Percentiles rank a stretch among this genome's conserved stretches.
These are phyloP conservation scores for Chenopodium album DNA, from an alignment of 148 eudicot genomes.

Conservation along the genomic window DNA sequence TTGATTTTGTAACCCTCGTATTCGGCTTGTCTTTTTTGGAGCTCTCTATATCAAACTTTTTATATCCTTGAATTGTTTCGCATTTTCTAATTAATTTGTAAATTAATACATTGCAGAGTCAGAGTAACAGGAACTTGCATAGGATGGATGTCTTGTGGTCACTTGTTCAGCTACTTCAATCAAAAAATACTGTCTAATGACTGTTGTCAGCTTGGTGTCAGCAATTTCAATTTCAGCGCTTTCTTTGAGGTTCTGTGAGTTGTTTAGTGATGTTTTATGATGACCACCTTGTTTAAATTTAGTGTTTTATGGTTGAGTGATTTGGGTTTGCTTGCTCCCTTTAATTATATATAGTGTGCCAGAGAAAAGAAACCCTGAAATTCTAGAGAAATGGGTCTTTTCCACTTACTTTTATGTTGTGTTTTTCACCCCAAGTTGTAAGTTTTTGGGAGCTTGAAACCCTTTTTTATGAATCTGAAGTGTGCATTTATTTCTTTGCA, in stretches of 20 bases:
- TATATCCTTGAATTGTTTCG: not conserved
- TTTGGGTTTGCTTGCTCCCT: slow-evolving; percentile 18
- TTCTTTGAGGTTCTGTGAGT: slow-evolving; percentile 28
- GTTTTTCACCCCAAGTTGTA: slow-evolving; percentile 4
- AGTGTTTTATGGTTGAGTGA: slow-evolving; percentile 1
- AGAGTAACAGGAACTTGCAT: slow-evolving; percentile 70
- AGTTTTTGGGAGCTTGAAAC: slow-evolving; percentile 3
- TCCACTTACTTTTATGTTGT: slow-evolving; percentile 1
- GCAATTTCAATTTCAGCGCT: not conserved
- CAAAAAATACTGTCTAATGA: slow-evolving; percentile 36
- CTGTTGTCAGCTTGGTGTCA: slow-evolving; percentile 2
- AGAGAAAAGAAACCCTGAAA: slow-evolving; percentile 12
- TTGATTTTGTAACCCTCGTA: not conserved
- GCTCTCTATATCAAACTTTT: not conserved
- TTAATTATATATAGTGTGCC: slow-evolving; percentile 21
- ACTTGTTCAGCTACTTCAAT: slow-evolving; percentile 75
- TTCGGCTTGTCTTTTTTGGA: not conserved
- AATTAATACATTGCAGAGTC: slow-evolving; percentile 42
- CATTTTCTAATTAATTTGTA: not conserved
- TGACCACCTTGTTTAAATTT: slow-evolving; percentile 7
- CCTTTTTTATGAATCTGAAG: slow-evolving; percentile 12
- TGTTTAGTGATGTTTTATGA: slow-evolving; percentile 8
- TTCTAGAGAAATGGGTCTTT: slow-evolving; percentile 11
- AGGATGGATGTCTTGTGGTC: slow-evolving; percentile 92
- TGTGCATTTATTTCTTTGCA: not conserved